Evolutionary conservation across 352 stramenopile species (phyloP).

Genomic region (Phytophthora vignae): DNA sequence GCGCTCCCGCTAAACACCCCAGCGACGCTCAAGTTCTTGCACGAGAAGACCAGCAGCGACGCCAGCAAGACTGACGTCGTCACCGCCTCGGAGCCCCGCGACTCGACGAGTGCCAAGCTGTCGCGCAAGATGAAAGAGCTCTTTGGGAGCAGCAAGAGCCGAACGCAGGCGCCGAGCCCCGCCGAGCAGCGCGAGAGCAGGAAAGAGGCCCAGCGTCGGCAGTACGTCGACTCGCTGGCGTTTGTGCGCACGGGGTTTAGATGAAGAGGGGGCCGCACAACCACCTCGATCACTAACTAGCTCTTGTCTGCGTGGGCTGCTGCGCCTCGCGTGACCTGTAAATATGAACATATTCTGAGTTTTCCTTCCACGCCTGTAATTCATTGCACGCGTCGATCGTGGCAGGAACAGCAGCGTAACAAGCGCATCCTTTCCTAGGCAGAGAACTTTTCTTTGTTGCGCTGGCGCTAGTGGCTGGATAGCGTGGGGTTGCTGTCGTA

Average conservation of each 20-base stretch:
- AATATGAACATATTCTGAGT: not conserved
- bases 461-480: too few species aligned
- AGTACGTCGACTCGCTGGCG: conserved; percentile 5
- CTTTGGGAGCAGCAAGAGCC: conserved; percentile 7
- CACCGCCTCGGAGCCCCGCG: not conserved
- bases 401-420: not conserved
- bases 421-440: conserved; percentile 32
- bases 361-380: too few species aligned
- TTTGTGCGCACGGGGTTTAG: conserved; percentile 11
- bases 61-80: not conserved
- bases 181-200: not conserved
- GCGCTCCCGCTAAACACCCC: conserved; percentile 25
- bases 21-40: conserved; percentile 23
- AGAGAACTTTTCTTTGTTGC: too few species aligned
- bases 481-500: too few species aligned
- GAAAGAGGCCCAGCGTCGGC: not conserved
- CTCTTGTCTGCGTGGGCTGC: too few species aligned
- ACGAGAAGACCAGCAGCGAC: conserved; percentile 11
- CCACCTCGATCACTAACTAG: not conserved
- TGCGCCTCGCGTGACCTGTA: not conserved
- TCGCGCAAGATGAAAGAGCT: conserved; percentile 22
- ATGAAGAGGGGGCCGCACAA: not conserved
- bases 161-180: not conserved
- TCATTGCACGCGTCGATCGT: not conserved
- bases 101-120: conserved; percentile 13